phyloP scores from a whole-genome alignment of 768 basidiomycete species.

The Kondoa subrosea region DNA sequence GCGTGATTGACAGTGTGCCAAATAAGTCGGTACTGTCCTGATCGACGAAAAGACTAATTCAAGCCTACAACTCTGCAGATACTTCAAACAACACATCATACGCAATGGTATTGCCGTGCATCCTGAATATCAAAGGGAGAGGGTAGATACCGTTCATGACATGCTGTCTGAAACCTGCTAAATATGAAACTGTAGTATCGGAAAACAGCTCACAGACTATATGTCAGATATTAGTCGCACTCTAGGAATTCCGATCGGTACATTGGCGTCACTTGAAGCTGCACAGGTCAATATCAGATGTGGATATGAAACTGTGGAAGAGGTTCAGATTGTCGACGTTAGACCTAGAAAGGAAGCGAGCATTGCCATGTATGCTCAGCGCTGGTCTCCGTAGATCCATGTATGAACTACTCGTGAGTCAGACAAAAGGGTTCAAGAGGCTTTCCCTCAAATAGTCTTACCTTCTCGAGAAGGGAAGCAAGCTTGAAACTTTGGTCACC shows the following conservation, averaged over 20 bases:
- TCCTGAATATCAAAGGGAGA: not conserved
- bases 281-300: not conserved
- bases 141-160: too few species aligned
- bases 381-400: too few species aligned
- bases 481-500: slow-evolving; percentile 62
- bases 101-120: not conserved
- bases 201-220: not conserved
- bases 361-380: not conserved
- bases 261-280: not conserved
- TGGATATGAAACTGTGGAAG: not conserved
- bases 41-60: not conserved
- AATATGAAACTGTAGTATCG: not conserved
- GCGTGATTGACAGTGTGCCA: not conserved
- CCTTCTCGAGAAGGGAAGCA: slow-evolving; percentile 68
- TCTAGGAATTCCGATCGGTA: not conserved
- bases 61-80: not conserved
- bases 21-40: not conserved
- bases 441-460: too few species aligned
- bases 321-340: not conserved
- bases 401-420: too few species aligned
- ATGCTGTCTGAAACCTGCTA: too few species aligned
- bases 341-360: not conserved
- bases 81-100: not conserved
- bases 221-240: not conserved
- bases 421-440: too few species aligned